Evolutionary conservation across 352 stramenopile species (phyloP).

Genomic region (Phytopythium cucurbitacearum): DNA sequence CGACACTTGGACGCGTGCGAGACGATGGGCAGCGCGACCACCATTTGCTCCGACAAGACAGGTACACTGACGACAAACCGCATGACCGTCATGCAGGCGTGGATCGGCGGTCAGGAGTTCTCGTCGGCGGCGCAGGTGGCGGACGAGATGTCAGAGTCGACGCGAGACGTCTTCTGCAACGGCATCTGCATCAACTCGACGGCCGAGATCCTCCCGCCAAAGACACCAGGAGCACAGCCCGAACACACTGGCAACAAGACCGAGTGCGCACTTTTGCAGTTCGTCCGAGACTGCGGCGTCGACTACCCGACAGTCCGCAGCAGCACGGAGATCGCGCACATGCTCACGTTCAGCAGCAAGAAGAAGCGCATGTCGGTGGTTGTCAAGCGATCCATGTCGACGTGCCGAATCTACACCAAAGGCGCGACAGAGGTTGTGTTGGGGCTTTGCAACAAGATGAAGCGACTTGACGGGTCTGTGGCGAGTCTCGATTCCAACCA

Average conservation of each 20-base stretch:
- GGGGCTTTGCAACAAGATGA: constrained; percentile 63
- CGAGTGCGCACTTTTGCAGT: constrained; percentile 70
- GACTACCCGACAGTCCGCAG: constrained; percentile 51
- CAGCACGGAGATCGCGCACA: constrained; percentile 55
- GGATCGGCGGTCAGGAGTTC: constrained; percentile 65
- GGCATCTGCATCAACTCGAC: constrained; percentile 74
- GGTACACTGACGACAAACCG: constrained; percentile 96
- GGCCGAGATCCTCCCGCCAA: constrained; percentile 58
- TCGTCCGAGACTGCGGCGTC: constrained; percentile 63
- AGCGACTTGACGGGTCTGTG: constrained; percentile 58
- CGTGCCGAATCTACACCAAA: constrained; percentile 74
- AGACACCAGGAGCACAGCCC: constrained; percentile 38
- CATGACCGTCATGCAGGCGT: constrained; percentile 95
- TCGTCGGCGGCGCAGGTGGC: constrained; percentile 35
- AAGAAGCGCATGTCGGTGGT: constrained; percentile 85
- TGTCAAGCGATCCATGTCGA: constrained; percentile 34
- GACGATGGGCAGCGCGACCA: constrained; percentile 94
- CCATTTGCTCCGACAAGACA: constrained; percentile 98
- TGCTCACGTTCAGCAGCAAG: constrained; percentile 81
- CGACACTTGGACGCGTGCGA: constrained; percentile 86
- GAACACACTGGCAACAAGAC: constrained; percentile 85
- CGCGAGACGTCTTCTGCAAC: constrained; percentile 64
- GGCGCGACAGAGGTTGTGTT: constrained; percentile 73
- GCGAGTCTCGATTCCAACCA: constrained; percentile 39
- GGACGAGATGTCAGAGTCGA: constrained; percentile 57